phyloP scores from a whole-genome alignment of 106 monocot genomes.

The Iris macrosiphon region DNA sequence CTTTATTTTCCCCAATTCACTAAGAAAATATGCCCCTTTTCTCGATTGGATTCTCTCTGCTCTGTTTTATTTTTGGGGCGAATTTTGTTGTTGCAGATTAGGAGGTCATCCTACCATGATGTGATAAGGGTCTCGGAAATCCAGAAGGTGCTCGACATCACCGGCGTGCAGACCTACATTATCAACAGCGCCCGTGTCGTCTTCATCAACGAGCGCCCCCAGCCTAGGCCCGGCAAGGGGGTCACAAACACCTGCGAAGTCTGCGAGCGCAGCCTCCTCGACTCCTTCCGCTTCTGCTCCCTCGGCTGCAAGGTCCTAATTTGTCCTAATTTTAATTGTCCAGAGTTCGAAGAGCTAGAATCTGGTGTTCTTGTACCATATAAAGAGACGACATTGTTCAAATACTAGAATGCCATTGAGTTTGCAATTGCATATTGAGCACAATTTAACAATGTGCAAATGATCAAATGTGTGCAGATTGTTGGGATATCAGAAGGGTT shows the following conservation, averaged over 20 bases:
- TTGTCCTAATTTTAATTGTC: too few relatives aligned
- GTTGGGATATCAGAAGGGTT: constrained; percentile 30
- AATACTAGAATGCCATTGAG: too few relatives aligned
- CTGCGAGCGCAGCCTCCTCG: constrained; percentile 55
- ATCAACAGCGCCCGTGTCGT: constrained; percentile 99
- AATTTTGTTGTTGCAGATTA: constrained; percentile 73
- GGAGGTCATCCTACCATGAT: constrained; percentile 94
- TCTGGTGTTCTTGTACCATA: too few relatives aligned
- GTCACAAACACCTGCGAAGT: constrained; percentile 53
- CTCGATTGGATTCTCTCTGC: too few relatives aligned
- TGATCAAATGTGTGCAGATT: too few relatives aligned
- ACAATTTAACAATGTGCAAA: too few relatives aligned
- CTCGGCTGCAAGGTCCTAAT: constrained; percentile 77
- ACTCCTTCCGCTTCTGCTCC: constrained; percentile 62
- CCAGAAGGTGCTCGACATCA: constrained; percentile 76
- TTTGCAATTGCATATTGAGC: too few relatives aligned
- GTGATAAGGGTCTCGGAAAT: constrained; percentile 93
- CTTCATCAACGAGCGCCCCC: constrained; percentile 61
- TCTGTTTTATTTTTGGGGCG: too few relatives aligned
- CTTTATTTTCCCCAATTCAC: too few relatives aligned
- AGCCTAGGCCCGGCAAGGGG: constrained; percentile 48
- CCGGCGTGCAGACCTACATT: constrained; percentile 83
- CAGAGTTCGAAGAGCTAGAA: too few relatives aligned
- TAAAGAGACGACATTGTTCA: too few relatives aligned
- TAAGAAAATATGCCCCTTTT: too few relatives aligned